Base-by-base conservation (phyloP, 495 filamentous ascomycete genomes). In the Aspergillus homomorphus region DNA sequence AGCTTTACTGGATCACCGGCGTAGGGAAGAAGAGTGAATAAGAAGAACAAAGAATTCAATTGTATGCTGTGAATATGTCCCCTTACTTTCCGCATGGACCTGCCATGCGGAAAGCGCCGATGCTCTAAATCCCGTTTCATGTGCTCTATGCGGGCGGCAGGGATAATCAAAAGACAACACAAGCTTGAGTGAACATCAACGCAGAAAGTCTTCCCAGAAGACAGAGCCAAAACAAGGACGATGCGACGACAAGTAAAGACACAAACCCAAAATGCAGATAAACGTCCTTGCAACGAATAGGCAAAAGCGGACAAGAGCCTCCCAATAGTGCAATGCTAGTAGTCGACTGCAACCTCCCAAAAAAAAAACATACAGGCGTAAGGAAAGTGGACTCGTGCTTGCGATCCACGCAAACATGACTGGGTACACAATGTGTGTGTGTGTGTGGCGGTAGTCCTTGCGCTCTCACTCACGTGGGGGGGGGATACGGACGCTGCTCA, bases 371-470 rank as follows among this genome's bases (percentile, higher is more conserved):
- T 55, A 14, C 46, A 50, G 46, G 8, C 46, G 21, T 50, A 14
- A 7, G 3, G 14, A 12, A 26, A n/a, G 9, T 42, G 18, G 30
- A 28, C 30, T 42, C 22, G 15, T 38, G 33, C 33, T 41, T 43
- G 51, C 51, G 51, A 43, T 53, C 51, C 42, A 53, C 54, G 54
- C 24, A 24, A 19, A 51, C 19, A 33, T 50, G 26, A 22, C 23
- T 3, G 14, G 38, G 8, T 38, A n/a, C 30, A 16, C 14, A 24
- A 57, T 15, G 2, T 38, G 20, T 10, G 21, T 14, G 12, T n/a
- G 41, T 18, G 51, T n/a, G n/a, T n/a, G n/a, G n/a, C n/a, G n/a
- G n/a, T n/a, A n/a, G n/a, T n/a, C n/a, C n/a, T n/a, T n/a, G n/a
- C n/a, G n/a, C n/a, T n/a, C n/a, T n/a, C n/a, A n/a, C n/a, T n/a